Percentiles rank a stretch among this genome's conserved stretches.
phyloP scores from a whole-genome alignment of 352 stramenopile genomes.

The Phytophthora fragariaefolia region DNA sequence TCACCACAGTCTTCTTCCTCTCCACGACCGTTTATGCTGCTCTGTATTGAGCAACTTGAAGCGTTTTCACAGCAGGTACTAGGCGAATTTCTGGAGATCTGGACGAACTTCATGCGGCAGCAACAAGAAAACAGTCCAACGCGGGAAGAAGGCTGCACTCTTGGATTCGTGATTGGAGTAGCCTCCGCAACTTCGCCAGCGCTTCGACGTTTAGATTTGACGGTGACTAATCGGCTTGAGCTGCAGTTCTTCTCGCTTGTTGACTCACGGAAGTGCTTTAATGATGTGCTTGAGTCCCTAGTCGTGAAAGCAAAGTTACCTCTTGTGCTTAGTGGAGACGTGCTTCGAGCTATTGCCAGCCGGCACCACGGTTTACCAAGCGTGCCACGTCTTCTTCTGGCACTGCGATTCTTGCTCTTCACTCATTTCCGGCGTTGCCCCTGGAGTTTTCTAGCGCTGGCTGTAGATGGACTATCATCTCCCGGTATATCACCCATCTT shows the following conservation, averaged over 20 bases:
- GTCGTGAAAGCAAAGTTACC: constrained; percentile 72
- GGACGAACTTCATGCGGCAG: constrained; percentile 56
- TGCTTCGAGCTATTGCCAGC: constrained; percentile 54
- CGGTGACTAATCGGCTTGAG: constrained; percentile 59
- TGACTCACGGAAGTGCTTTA: constrained; percentile 79
- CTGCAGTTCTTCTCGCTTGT: constrained; percentile 82
- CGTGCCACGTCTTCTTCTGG: constrained; percentile 65
- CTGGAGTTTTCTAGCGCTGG: constrained; percentile 70
- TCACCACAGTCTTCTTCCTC: background rate
- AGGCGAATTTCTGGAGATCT: constrained; percentile 77
- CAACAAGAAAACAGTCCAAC: constrained; percentile 13
- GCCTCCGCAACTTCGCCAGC: constrained; percentile 70
- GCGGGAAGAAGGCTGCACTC: constrained; percentile 11
- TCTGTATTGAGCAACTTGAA: constrained; percentile 86
- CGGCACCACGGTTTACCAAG: constrained; percentile 71
- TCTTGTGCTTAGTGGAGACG: constrained; percentile 52
- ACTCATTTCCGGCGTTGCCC: constrained; percentile 59
- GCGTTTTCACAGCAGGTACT: constrained; percentile 60
- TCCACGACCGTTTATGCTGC: constrained; percentile 53
- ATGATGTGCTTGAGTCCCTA: constrained; percentile 76
- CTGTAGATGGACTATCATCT: constrained; percentile 21
- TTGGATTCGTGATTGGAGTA: constrained; percentile 77
- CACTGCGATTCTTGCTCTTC: constrained; percentile 67
- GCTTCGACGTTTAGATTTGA: constrained; percentile 67
- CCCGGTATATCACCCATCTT: constrained; percentile 29